Percentiles rank a stretch among this genome's conserved stretches.
Conservation (phyloP, 208 protist genomes). For the Acanthamoeba lenticulata region DNA sequence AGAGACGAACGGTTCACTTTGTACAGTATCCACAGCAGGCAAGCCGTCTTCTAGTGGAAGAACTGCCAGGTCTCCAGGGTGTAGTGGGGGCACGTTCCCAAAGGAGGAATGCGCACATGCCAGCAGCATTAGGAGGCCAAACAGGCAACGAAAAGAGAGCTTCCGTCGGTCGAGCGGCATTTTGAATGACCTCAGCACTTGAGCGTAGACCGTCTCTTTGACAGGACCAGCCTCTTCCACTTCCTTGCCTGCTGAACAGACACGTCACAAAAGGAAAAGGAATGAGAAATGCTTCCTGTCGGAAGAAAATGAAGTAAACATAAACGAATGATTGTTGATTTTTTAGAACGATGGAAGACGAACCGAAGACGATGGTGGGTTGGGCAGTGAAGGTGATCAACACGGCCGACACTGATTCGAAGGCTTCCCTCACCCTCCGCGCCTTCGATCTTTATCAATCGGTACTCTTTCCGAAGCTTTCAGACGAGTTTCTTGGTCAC, state of each 20-base stretch:
- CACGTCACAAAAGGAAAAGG: too few relatives aligned
- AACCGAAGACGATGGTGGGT: constrained; percentile 25
- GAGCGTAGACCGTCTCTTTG: too few relatives aligned
- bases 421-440: constrained; percentile 20
- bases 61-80: too few relatives aligned
- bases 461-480: background rate
- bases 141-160: background rate
- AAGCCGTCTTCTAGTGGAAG: too few relatives aligned
- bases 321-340: background rate
- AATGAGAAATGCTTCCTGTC: too few relatives aligned
- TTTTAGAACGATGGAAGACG: background rate
- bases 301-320: background rate
- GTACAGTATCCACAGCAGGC: too few relatives aligned
- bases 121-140: too few relatives aligned
- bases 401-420: constrained; percentile 30
- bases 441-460: background rate
- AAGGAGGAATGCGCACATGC: background rate
- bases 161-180: background rate
- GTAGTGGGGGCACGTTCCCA: background rate
- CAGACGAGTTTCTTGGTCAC: too few relatives aligned
- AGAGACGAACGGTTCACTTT: too few relatives aligned
- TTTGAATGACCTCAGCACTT: too few relatives aligned
- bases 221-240: too few relatives aligned
- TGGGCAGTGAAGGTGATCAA: constrained; percentile 27
- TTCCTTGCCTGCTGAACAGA: too few relatives aligned